Base-by-base conservation (phyloP, 345 rosid species). In the Gossypium bickii region DNA sequence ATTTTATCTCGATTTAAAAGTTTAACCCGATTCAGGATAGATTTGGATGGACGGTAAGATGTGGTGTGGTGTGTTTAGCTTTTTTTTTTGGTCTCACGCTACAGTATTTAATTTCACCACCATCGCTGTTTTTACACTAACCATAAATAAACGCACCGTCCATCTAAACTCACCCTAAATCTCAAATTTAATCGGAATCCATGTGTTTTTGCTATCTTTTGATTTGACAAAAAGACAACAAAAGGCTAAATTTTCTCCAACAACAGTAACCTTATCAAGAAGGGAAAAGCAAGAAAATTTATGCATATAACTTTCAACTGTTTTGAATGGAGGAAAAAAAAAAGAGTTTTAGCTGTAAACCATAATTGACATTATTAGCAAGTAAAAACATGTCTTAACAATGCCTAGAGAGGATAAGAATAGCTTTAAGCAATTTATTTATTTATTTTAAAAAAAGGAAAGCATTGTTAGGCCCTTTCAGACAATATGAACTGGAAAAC, bases 291-390 rank as follows among this genome's bases (percentile, higher is more conserved):
- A 15, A 53, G 24, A 58, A 75, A 15, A 56, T 18, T 12, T 43
- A 15, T 22, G 67, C 64, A 15, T 24, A 18, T n/a, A 18, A 63
- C 20, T 64, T 66, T 69, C 66, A 15, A 52, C 71, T 18, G 51
- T 18, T 59, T 71, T 34, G 74, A 55, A 18, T 53, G 12, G 41
- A 34, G 64, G 62, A 17, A 12, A 12, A 34, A 53, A 53, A 55
- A 34, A 6, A n/a, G 69, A 34, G 41, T 34, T 34, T 80, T 76
- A 80, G 82, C 82, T 76, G 82, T 67, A 77, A 17, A 18, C 27
- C 69, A 73, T 62, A 34, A 34, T 34, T 34, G 7, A 34, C 7
- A 29, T 62, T 47, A 9, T 27, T 59, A 7, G 9, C 67, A 53
- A 57, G 66, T 57, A 44, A 72, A 12, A 25, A 58, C 24, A 72